A percentile compares a stretch with the other conserved stretches of the same genome.
These are phyloP conservation scores for Bretziella fagacearum DNA, from an alignment of 2,329 filamentous ascomycete genomes.

Conservation along the genomic window DNA sequence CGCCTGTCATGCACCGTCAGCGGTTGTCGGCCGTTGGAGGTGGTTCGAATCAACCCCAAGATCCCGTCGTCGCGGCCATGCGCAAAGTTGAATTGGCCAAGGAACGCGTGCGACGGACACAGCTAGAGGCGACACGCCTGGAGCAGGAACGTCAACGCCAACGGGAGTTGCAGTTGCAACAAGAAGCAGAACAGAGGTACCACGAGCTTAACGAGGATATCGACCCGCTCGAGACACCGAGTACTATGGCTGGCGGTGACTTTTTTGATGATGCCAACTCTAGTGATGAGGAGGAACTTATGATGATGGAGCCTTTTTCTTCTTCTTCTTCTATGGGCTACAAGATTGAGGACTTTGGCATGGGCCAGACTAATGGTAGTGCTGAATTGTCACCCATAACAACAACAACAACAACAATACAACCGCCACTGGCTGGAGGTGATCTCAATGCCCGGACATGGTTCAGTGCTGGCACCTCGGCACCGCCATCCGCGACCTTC, in stretches of 20 bases:
- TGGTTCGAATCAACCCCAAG: conserved; percentile 20
- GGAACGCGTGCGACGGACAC: conserved; percentile 55
- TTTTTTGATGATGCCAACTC: conserved; percentile 44
- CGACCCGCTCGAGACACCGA: conserved; percentile 4
- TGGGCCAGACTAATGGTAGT: conserved; percentile 24
- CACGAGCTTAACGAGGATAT: neutral
- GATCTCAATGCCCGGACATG: conserved; percentile 10
- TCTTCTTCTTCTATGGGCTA: conserved; percentile 70
- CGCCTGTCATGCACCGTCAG: conserved; percentile 25
- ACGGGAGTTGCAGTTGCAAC: conserved; percentile 21
- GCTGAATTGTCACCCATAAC: neutral
- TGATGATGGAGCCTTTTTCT: conserved; percentile 70
- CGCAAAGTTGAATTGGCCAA: conserved; percentile 59
- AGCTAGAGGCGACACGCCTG: conserved; percentile 41
- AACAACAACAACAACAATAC: neutral
- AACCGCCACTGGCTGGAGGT: neutral
- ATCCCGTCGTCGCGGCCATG: conserved; percentile 28
- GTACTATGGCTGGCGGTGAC: conserved; percentile 21
- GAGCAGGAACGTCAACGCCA: conserved; percentile 32
- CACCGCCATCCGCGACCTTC: conserved; percentile 10
- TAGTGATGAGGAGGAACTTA: conserved; percentile 57
- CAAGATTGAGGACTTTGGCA: conserved; percentile 66
- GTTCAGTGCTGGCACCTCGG: conserved; percentile 12
- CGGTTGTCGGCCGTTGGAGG: conserved; percentile 23
- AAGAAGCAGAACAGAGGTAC: conserved; percentile 2